phyloP scores from a whole-genome alignment of 371 early-diverging fungal species.

The Parasitella parasitica region DNA sequence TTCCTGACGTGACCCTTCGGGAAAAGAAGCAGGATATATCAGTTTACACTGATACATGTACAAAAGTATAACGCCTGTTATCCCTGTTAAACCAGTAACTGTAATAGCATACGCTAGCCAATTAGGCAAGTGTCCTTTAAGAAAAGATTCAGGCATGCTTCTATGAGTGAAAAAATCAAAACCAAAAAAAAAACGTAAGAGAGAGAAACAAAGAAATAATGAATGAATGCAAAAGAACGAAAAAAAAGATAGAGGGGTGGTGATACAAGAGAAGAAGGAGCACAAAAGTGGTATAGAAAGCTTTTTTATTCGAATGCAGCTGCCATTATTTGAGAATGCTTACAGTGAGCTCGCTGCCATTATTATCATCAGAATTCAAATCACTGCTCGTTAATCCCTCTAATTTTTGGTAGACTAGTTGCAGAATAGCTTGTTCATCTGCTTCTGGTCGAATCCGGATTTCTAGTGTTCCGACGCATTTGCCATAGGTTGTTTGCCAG shows the following conservation, averaged over 20 bases:
- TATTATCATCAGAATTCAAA: constrained; percentile 18
- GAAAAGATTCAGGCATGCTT: constrained; percentile 13
- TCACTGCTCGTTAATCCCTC: constrained; percentile 49
- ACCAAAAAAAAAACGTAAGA: not conserved
- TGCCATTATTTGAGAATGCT: constrained; percentile 36
- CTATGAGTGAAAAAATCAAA: no score
- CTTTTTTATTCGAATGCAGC: not conserved
- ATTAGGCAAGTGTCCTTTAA: constrained; percentile 29
- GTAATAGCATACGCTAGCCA: constrained; percentile 48
- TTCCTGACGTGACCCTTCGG: constrained; percentile 72
- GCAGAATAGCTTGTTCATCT: constrained; percentile 54
- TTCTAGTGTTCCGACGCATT: constrained; percentile 57
- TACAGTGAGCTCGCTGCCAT: constrained; percentile 55
- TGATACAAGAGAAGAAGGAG: not conserved
- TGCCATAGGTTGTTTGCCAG: constrained; percentile 66
- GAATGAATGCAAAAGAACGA: not conserved
- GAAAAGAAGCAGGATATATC: constrained; percentile 83
- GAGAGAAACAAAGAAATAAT: not conserved
- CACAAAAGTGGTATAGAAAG: not conserved
- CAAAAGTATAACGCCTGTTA: constrained; percentile 54
- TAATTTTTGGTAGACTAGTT: constrained; percentile 52
- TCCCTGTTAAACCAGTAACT: constrained; percentile 41
- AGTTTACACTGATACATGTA: constrained; percentile 84
- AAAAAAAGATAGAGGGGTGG: not conserved
- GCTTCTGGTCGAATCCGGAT: constrained; percentile 52